Base-by-base conservation (phyloP, 306 rosid genomes). In the Castanopsis chinensis region DNA sequence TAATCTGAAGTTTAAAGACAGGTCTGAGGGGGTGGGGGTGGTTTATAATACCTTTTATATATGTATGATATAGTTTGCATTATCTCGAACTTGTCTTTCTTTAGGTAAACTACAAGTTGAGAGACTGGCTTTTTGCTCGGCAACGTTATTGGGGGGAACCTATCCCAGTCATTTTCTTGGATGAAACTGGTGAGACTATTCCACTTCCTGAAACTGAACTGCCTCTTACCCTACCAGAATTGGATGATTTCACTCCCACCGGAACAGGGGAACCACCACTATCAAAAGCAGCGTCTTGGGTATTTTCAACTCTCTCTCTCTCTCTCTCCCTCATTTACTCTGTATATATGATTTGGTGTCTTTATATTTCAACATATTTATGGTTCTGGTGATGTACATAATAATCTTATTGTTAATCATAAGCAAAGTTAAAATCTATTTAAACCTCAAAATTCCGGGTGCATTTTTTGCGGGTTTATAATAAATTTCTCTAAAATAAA, bases 141-240 rank as follows among this genome's bases (percentile, higher is more conserved):
- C 99, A 95, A 82, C 94, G 99, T 15, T 95, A 95, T 86, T 95
- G 99, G 99, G 99, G 99, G 27, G 99, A 95, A 78, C 99, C 99
- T 78, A 95, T 95, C 83, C 99, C 99, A 81, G 92, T 95, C 41
- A 82, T 92, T 86, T 92, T 92, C 82, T 82, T 89, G 88, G 94
- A 91, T 82, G 92, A 85, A 60, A 85, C 75, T 80, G 90, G 86
- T 79, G 97, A 95, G 83, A 82, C 88, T 79, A 84, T 90, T 80
- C 92, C 97, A 52, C 84, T 95, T 81, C 54, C 20, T 56, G 97
- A 92, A 86, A 85, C 87, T 35, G 99, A 92, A 61, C 87, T 95
- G 84, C 99, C 99, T 41, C 94, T 95, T 80, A 77, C 86, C 65
- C 90, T 95, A 68, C 98, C 99, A 69, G 98, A 95, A 85, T 87